These are phyloP conservation scores for Tetrapyrgos nigripes DNA, from an alignment of 1,284 basidiomycete species.

Conservation along the genomic window DNA sequence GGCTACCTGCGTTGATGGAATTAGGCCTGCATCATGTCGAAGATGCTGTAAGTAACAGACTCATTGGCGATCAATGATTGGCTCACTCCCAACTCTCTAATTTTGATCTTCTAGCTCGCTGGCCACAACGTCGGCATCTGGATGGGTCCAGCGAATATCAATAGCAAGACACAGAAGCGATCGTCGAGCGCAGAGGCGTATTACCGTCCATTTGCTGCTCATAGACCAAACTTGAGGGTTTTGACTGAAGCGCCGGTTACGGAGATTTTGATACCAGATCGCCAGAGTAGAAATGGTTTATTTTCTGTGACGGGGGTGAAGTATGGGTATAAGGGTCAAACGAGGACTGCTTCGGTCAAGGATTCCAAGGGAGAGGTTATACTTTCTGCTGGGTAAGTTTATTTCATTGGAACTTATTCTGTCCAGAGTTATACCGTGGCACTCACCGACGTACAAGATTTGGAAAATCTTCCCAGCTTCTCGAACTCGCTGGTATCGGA, in stretches of 20 bases:
- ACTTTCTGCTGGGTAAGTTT: background rate
- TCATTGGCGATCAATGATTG: background rate
- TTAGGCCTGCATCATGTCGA: conserved; percentile 16
- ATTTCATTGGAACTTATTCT: background rate
- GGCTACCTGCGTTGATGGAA: conserved; percentile 12
- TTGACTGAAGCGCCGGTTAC: conserved; percentile 14
- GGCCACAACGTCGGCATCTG: conserved; percentile 17
- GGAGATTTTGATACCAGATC: conserved; percentile 1
- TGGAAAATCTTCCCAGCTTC: conserved; percentile 44
- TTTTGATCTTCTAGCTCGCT: conserved; percentile 9
- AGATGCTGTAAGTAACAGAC: conserved; percentile 17
- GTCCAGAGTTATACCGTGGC: too few relatives aligned
- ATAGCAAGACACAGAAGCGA: conserved; percentile 7
- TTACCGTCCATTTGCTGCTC: conserved; percentile 10
- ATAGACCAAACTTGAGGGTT: conserved; percentile 16
- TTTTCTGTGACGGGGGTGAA: background rate
- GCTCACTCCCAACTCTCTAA: background rate
- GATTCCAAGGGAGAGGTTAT: background rate
- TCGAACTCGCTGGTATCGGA: conserved; percentile 50
- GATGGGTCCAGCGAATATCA: conserved; percentile 17
- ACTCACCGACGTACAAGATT: background rate
- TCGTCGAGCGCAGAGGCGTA: conserved; percentile 18
- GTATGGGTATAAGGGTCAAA: background rate
- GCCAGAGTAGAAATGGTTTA: conserved; percentile 5
- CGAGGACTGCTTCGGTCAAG: background rate